A percentile compares a stretch with the other conserved stretches of the same genome.
phyloP scores from a whole-genome alignment of 352 stramenopile species.

The Thraustochytrium sp. region DNA sequence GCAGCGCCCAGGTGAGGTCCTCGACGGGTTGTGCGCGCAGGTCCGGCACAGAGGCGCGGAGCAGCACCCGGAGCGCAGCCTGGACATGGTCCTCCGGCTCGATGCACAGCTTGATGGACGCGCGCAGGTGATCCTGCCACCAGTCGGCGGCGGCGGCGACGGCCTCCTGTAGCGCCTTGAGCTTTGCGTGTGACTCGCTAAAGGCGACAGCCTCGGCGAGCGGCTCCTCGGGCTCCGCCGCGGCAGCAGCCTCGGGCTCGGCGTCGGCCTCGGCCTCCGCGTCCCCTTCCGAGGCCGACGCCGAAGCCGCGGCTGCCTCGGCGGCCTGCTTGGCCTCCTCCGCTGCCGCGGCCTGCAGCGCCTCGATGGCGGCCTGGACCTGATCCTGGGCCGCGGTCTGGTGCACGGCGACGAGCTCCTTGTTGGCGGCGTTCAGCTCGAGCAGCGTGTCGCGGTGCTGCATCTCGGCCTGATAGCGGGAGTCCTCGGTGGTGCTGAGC shows the following conservation, averaged over 20 bases:
- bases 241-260: background rate
- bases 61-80: background rate
- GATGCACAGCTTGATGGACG: slow-evolving; percentile 24
- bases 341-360: background rate
- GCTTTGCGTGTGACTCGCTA: background rate
- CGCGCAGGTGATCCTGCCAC: slow-evolving; percentile 7
- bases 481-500: background rate
- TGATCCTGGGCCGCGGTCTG: background rate
- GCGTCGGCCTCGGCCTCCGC: background rate
- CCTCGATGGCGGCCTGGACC: background rate
- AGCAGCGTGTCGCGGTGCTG: background rate
- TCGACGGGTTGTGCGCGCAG: background rate
- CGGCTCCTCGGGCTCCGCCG: background rate
- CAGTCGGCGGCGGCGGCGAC: background rate
- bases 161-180: background rate
- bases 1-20: background rate
- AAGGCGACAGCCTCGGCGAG: background rate
- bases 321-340: background rate
- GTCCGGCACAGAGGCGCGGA: background rate
- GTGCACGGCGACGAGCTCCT: background rate
- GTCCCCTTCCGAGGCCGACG: background rate
- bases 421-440: background rate
- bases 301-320: background rate
- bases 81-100: slow-evolving; percentile 2
- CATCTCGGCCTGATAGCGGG: slow-evolving; percentile 27